Base-by-base conservation (phyloP, 495 filamentous ascomycete species). In the Aspergillus leporis region DNA sequence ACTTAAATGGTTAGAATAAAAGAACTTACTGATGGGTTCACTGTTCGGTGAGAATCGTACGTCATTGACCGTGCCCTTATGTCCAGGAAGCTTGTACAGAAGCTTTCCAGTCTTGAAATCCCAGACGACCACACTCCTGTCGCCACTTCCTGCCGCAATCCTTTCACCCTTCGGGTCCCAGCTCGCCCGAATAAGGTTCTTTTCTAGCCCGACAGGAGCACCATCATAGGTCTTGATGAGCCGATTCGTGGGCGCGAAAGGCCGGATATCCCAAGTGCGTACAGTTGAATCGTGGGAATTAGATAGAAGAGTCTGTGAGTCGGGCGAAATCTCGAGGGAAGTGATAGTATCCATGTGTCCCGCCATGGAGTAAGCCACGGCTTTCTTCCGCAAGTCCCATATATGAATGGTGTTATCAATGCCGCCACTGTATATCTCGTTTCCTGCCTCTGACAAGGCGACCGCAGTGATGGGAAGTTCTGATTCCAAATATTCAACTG, bases 351-450 rank as follows among this genome's bases (percentile, higher is more conserved):
- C 94, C 31, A 82, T 87, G 68, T 99, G 94, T 2, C 95, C 94
- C 9, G 89, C 64, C 83, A 99, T 87, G 3, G 90, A 86, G 68
- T 97, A 97, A 9, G 89, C 85, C 1, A 96, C 83, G 0, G 85
- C 85, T 69, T 93, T 91, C 76, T 96, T 97, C 61, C 95, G 86
- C 58, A 97, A 72, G 74, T 99, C 95, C 91, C 93, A 99, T 7
- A 94, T 90, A 68, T 95, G 92, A 69, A 99, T 96, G 57, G 95
- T 92, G 63, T 97, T 96, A 70, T 98, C 94, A 56, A 99, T 97
- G 10, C 92, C 90, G 36, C 94, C 94, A 18, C 89, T 92, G 70
- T 92, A 99, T 7, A 99, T 83, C 74, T 99, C 95, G 69, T 94
- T 97, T 16, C 93, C 94, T 18, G 92, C 91, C 74, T 97, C 93